phyloP scores from a whole-genome alignment of 257 asterid genomes.

The Solanum appendiculatum region DNA sequence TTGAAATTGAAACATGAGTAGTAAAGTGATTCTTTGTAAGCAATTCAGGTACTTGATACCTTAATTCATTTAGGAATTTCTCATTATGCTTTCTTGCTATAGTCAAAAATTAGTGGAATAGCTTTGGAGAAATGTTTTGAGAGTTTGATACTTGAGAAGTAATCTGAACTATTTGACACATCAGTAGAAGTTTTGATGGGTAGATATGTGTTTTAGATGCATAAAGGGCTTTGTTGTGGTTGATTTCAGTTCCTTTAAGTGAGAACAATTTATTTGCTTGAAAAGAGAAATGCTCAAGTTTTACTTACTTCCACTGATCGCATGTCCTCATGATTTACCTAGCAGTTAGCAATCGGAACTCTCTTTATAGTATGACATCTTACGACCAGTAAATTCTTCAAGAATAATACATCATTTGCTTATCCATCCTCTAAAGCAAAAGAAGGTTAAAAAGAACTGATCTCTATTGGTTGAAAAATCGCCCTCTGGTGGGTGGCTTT shows the following conservation, averaged over 20 bases:
- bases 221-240: background rate
- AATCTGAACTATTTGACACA: background rate
- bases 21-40: background rate
- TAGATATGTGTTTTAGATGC: background rate
- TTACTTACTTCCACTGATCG: background rate
- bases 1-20: background rate
- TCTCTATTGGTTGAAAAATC: background rate
- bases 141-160: background rate
- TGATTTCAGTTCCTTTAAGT: background rate
- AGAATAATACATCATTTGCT: background rate
- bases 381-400: background rate
- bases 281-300: background rate
- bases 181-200: background rate
- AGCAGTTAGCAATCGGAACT: background rate
- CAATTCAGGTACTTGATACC: background rate
- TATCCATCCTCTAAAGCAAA: background rate
- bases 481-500: background rate
- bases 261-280: background rate
- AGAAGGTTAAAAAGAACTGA: background rate
- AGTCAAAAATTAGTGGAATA: background rate
- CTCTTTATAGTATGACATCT: background rate
- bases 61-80: background rate
- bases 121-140: background rate
- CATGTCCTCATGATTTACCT: background rate
- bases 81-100: background rate